Evolutionary conservation across 2,329 filamentous ascomycete species (phyloP), one percentile per base, ranked within the genome.

Genomic region (Pseudogymnoascus sp.): DNA sequence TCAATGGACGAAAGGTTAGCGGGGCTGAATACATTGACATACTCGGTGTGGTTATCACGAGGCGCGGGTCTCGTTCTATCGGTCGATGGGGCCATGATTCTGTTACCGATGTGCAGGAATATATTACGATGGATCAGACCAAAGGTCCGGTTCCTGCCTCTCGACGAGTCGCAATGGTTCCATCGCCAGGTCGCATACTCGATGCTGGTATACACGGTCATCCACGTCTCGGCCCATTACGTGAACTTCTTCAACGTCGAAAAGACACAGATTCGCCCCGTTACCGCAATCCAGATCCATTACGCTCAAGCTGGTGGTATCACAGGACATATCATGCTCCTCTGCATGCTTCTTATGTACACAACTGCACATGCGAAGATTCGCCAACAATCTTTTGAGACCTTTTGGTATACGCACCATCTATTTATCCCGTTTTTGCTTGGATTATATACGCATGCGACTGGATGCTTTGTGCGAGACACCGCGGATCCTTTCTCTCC

Each of bases 181-280:
- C 95, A 99, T 79, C 84, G 93, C 67, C 95, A 99, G 76, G 84
- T 96, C 46, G 93, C 95, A 16, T 99, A 99, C 74, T 82, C 91
- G 1, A 80, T 97, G 78, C 81, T 97, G 2, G 73, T 96, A 63
- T 99, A 93, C 76, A 90, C 88, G 28, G 82, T 87, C 60, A 76
- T 91, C 28, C 95, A 99, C 75, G 88, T 88, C 1, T 73, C 82
- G 12, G 86, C 86, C 60, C 95, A 99, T 77, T 99, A 99, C 72
- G 91, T 97, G 80, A 99, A 99, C 80, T 99, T 99, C 79, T 97
- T 88, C 82, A 97, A 96, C 71, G 90, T 99, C 66, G 95, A 99
- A 76, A 84, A 86, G 69, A 85, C 82, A 0, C 91, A 97, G 74
- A 84, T 97, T 62, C 88, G 95, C 61, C 88, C 88, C 2, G 84